Evolutionary conservation across 1,284 basidiomycete genomes (phyloP).

Genomic region (Cystobasidiaceae sp.): DNA sequence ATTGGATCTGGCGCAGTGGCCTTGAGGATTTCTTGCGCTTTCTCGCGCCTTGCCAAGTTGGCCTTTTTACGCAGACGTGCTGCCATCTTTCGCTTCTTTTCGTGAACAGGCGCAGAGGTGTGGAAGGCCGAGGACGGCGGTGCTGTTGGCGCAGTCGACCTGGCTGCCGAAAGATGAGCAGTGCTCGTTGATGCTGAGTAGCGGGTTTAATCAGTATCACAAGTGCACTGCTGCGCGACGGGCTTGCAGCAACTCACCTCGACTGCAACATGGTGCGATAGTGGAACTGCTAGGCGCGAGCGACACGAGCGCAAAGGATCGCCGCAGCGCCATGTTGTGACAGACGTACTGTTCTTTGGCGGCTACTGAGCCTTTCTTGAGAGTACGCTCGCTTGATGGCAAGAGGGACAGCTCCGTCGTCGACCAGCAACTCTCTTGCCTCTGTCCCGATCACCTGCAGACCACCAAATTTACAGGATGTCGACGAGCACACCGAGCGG

Average conservation of each 20-base stretch:
- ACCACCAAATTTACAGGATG: not conserved
- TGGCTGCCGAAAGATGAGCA: not conserved
- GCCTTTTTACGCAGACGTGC: conserved; percentile 42
- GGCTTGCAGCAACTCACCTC: conserved; percentile 9
- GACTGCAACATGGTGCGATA: not conserved
- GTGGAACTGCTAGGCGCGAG: not conserved
- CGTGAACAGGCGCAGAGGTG: conserved; percentile 2
- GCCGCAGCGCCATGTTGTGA: not conserved
- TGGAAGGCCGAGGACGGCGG: conserved; percentile 19
- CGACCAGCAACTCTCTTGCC: too few relatives aligned
- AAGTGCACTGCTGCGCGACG: not conserved
- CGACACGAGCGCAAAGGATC: not conserved
- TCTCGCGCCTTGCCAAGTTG: conserved; percentile 44
- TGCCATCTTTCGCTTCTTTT: conserved; percentile 35
- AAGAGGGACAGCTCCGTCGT: not conserved
- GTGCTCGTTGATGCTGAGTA: conserved; percentile 7
- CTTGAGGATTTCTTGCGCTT: conserved; percentile 45
- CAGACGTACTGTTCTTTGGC: too few relatives aligned
- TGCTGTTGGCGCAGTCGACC: not conserved
- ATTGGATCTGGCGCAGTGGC: conserved; percentile 59
- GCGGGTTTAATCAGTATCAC: not conserved
- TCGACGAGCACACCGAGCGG: not conserved
- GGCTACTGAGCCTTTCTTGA: too few relatives aligned
- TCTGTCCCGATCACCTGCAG: not conserved
- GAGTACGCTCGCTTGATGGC: too few relatives aligned